Evolutionary conservation across 371 early-diverging fungal species (phyloP).

Genomic region (Mortierella sp.): DNA sequence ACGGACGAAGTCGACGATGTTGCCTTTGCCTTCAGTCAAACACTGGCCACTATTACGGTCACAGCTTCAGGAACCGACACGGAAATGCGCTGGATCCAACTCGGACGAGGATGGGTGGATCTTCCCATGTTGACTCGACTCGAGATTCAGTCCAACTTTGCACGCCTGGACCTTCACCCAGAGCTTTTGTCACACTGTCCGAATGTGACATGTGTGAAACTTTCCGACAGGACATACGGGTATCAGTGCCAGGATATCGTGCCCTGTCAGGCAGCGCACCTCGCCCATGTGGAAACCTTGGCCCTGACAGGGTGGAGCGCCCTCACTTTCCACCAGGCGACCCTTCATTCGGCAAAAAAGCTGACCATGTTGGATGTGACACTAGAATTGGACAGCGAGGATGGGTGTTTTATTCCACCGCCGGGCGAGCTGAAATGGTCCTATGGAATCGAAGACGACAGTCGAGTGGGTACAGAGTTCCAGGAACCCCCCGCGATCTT

Average conservation of each 20-base stretch:
- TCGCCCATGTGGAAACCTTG: not conserved
- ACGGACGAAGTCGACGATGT: slow-evolving; percentile 7
- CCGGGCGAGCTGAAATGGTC: not conserved
- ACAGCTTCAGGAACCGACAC: not conserved
- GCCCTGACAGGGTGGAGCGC: not conserved
- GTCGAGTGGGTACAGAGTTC: not conserved
- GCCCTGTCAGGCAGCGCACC: not conserved
- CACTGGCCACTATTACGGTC: not conserved
- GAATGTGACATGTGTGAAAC: not conserved
- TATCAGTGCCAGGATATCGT: slow-evolving; percentile 1
- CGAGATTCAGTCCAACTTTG: not conserved
- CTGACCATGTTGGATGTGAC: not conserved
- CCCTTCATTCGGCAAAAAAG: not conserved
- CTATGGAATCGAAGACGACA: not conserved
- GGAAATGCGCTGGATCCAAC: not conserved
- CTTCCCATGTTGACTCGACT: not conserved
- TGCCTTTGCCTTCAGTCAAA: not conserved
- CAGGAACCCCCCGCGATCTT: not conserved
- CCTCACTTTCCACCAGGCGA: not conserved
- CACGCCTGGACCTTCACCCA: not conserved
- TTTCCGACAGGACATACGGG: not conserved
- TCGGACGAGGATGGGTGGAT: slow-evolving; percentile 6
- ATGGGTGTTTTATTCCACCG: not conserved
- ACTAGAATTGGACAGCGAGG: not conserved
- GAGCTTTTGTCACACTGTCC: not conserved